Base-by-base conservation (phyloP, 202 grass and related monocot genomes). In the Panicum virgatum region DNA sequence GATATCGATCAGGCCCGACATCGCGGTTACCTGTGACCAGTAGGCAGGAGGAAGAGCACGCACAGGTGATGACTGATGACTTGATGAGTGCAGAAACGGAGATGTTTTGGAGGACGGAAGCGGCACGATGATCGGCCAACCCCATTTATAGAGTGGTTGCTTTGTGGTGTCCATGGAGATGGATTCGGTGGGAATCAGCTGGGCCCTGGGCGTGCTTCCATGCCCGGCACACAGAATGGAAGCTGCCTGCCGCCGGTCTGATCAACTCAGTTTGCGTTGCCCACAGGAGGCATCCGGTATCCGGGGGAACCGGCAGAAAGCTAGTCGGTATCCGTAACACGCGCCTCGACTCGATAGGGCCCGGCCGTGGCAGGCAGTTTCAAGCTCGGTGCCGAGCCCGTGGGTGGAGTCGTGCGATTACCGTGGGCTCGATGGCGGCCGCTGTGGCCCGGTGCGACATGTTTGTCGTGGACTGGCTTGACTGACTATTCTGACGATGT, bases 1-100 rank as follows among this genome's bases (percentile, higher is more conserved):
- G 15, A 91, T 93, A 52, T 90, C 94, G 36, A 97, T 91, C 83
- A 93, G 66, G 45, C 90, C 72, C 38, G 94, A 93, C 94, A 97
- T 93, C 2, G 30, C 32, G 9, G n/a, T n/a, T n/a, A n/a, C n/a
- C n/a, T n/a, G 16, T 27, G 9, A 14, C 20, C 34, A 20, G 8
- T 3, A 50, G 47, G 11, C 15, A 54, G 16, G 26, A 54, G 19
- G 20, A 52, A 69, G 25, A 66, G 46, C 47, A 52, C n/a, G n/a
- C n/a, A n/a, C n/a, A n/a, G n/a, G n/a, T n/a, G n/a, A n/a, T n/a
- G n/a, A n/a, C n/a, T n/a, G n/a, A n/a, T 3, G 32, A n/a, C n/a
- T n/a, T 34, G 27, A 29, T 26, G 54, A 61, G 15, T 4, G 29
- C 10, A 14, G 68, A 32, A 29, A 60, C 2, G 27, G 15, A 19